These are phyloP conservation scores for Puya raimondii DNA, from an alignment of 176 grass and related monocot species.

Conservation along the genomic window DNA sequence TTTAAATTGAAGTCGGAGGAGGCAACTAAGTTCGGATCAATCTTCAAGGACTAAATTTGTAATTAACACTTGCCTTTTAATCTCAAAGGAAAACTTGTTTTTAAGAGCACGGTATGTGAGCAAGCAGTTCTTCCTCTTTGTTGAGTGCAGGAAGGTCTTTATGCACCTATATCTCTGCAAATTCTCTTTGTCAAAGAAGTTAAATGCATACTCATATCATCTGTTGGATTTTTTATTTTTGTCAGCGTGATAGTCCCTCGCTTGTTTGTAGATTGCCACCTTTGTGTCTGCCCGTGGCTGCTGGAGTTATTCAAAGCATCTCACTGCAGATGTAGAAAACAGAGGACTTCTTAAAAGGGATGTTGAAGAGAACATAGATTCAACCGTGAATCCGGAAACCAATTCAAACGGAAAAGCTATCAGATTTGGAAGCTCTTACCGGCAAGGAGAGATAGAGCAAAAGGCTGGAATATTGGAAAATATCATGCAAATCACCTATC, in stretches of 20 bases:
- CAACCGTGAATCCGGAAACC: background rate
- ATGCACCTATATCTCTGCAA: too few species aligned
- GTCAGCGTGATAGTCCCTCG: background rate
- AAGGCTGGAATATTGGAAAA: too few species aligned
- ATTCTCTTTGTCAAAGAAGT: background rate
- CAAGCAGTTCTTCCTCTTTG: too few species aligned
- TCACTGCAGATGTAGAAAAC: slow-evolving; percentile 1
- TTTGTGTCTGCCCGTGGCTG: slow-evolving; percentile 19
- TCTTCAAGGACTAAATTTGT: too few species aligned
- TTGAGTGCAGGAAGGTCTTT: too few species aligned
- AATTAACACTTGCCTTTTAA: too few species aligned
- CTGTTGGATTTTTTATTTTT: background rate
- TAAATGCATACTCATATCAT: background rate
- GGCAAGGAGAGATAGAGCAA: too few species aligned
- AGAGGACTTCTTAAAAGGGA: slow-evolving; percentile 6
- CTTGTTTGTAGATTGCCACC: slow-evolving; percentile 8
- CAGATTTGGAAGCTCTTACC: background rate
- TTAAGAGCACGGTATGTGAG: too few species aligned
- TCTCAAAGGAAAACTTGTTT: too few species aligned
- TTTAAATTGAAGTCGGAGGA: too few species aligned
- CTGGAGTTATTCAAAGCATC: slow-evolving; percentile 8
- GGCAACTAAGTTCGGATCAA: too few species aligned
- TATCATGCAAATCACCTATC: too few species aligned
- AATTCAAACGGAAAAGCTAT: slow-evolving; percentile 8
- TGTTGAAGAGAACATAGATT: slow-evolving; percentile 5